Base-by-base conservation (phyloP, 2,329 filamentous ascomycete genomes). In the Zelopaecilomyces penicillatus region DNA sequence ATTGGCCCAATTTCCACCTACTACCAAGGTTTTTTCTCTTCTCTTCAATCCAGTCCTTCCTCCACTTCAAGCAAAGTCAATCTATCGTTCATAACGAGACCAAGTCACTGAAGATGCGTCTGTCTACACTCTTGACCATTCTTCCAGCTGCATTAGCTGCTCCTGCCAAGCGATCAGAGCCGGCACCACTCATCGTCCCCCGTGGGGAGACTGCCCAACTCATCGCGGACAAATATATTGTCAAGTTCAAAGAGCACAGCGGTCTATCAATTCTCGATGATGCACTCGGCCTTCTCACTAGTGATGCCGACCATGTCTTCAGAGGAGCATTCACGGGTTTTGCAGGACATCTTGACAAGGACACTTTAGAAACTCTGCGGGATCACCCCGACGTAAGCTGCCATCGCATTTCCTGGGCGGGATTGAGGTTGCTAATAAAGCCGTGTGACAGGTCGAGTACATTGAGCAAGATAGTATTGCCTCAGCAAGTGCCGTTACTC, bases 391-490 rank as follows among this genome's bases (percentile, higher is more conserved):
- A 56, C 35, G 53, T 52, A 43, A 40, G 50, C 32, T 34, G 9
- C 8, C 8, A 9, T 34, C 32, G n/a, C 32, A 34, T 41, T 31
- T 32, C 19, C 11, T 19, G 19, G 19, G 19, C 19, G 19, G 19
- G 19, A 19, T 19, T 19, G 19, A 19, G 19, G 19, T 19, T 19
- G 19, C 19, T 19, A 19, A 19, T 19, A 19, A 19, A 19, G 19
- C 19, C 19, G 19, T 19, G 2, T 30, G 4, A 43, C 35, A 54
- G 51, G 62, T 66, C 36, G 57, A 59, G 3, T 66, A 61, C 44
- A 53, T 68, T 28, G 63, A 68, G 52, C 59, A 60, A 40, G 64
- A 69, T 45, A 55, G 52, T 33, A 46, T 54, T n/a, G 37, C 45
- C 28, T 29, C 39, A 27, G 28, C 39, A n/a, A 31, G 37, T 28